A percentile compares a stretch with the other conserved stretches of the same genome.
phyloP scores from a whole-genome alignment of 2,329 filamentous ascomycete species.

The Ascochyta koolunga region DNA sequence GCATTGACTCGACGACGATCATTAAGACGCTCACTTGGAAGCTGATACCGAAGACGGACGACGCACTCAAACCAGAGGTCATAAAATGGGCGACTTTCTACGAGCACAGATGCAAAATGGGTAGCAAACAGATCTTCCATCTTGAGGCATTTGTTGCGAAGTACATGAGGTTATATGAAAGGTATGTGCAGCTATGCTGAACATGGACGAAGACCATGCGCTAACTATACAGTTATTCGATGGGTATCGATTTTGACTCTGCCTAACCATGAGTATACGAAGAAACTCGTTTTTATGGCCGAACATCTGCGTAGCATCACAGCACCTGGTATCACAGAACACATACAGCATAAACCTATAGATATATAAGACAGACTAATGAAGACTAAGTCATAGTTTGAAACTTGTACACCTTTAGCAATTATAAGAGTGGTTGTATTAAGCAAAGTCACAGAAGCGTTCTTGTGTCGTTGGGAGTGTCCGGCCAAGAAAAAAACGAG shows the following conservation, averaged over 20 bases:
- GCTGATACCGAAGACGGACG: conserved; percentile 84
- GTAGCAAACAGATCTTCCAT: conserved; percentile 96
- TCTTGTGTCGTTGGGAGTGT: too few species aligned
- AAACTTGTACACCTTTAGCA: too few species aligned
- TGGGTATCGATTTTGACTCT: conserved; percentile 69
- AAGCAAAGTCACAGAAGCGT: too few species aligned
- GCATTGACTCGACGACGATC: conserved; percentile 92
- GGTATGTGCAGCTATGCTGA: conserved; percentile 59
- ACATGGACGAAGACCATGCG: neutral
- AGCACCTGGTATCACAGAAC: too few species aligned
- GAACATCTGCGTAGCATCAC: too few species aligned
- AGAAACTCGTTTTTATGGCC: too few species aligned
- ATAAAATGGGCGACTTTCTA: conserved; percentile 97
- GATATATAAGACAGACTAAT: too few species aligned
- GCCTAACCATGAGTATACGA: conserved; percentile 6
- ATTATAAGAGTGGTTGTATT: too few species aligned
- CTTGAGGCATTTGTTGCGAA: conserved; percentile 98
- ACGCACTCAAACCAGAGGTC: conserved; percentile 86
- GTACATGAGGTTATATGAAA: conserved; percentile 95
- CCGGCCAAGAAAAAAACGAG: too few species aligned
- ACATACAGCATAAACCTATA: too few species aligned
- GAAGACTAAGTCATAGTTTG: too few species aligned
- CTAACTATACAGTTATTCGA: conserved; percentile 57
- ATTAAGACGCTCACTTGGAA: conserved; percentile 96
- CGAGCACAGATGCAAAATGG: conserved; percentile 90